These are phyloP conservation scores for Picea abies DNA, from an alignment of 83 land plant species.

Conservation along the genomic window DNA sequence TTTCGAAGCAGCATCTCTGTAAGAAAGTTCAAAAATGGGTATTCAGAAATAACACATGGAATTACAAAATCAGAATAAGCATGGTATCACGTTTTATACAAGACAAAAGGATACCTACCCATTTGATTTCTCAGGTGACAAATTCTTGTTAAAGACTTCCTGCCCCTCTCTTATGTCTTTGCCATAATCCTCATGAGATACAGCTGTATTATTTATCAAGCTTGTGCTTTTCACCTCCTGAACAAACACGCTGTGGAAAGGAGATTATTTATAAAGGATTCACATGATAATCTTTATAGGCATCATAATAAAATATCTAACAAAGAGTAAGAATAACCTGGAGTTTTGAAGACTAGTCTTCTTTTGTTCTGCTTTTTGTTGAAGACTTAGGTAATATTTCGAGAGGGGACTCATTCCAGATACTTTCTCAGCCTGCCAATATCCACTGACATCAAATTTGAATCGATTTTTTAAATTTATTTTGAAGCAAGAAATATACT, in stretches of 20 bases:
- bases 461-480: neutral
- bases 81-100: neutral
- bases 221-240: neutral
- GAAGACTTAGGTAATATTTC: constrained; percentile 11
- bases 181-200: neutral
- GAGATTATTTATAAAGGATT: neutral
- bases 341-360: constrained; percentile 8
- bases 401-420: neutral
- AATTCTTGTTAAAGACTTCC: neutral
- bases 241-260: neutral
- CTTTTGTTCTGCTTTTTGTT: constrained; percentile 7
- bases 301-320: neutral
- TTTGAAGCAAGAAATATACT: neutral
- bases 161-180: neutral
- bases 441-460: neutral
- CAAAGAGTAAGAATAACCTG: constrained; percentile 10
- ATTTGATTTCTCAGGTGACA: neutral
- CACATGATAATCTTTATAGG: neutral
- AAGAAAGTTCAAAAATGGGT: neutral
- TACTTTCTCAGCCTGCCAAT: constrained; percentile 18
- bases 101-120: constrained; percentile 2
- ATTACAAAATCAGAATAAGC: constrained; percentile 1
- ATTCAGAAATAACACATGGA: neutral
- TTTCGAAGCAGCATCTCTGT: neutral
- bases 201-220: neutral